Conservation (phyloP, 805 yeast species). For the Starmerella floris region DNA sequence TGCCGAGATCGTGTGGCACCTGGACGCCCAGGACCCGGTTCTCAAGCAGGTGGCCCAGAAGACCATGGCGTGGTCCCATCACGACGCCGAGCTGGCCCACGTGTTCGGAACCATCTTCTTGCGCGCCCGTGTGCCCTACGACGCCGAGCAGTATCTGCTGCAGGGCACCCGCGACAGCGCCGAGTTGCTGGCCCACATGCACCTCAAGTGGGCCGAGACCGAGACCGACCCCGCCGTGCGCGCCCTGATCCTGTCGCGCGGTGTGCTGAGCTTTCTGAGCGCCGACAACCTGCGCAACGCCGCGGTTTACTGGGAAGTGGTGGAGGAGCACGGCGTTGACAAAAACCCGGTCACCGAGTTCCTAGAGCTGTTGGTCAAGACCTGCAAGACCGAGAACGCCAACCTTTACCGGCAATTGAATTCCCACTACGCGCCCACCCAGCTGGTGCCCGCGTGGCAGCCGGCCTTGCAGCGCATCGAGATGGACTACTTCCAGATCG, state of each 20-base stretch:
- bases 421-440: conserved; percentile 35
- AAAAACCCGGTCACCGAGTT: conserved; percentile 36
- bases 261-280: conserved; percentile 62
- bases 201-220: conserved; percentile 19
- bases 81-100: conserved; percentile 60
- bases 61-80: conserved; percentile 48
- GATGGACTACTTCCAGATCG: conserved; percentile 45
- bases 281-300: conserved; percentile 56
- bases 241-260: conserved; percentile 34
- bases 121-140: conserved; percentile 37
- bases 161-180: conserved; percentile 47
- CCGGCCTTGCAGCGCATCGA: conserved; percentile 46
- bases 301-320: conserved; percentile 27
- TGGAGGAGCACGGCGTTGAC: conserved; percentile 24
- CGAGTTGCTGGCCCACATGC: conserved; percentile 34
- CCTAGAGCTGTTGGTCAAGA: conserved; percentile 47
- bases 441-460: conserved; percentile 26
- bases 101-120: conserved; percentile 55
- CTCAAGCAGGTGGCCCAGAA: conserved; percentile 55
- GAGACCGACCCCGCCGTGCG: neutral
- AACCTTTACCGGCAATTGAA: conserved; percentile 43
- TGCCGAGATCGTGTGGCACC: conserved; percentile 31
- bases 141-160: conserved; percentile 61
- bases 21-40: conserved; percentile 45
- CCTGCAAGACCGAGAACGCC: conserved; percentile 42